Percentiles rank a stretch among this genome's conserved stretches.
Conservation (phyloP, 73 alveolate species). For the Symbiodinium natans region DNA sequence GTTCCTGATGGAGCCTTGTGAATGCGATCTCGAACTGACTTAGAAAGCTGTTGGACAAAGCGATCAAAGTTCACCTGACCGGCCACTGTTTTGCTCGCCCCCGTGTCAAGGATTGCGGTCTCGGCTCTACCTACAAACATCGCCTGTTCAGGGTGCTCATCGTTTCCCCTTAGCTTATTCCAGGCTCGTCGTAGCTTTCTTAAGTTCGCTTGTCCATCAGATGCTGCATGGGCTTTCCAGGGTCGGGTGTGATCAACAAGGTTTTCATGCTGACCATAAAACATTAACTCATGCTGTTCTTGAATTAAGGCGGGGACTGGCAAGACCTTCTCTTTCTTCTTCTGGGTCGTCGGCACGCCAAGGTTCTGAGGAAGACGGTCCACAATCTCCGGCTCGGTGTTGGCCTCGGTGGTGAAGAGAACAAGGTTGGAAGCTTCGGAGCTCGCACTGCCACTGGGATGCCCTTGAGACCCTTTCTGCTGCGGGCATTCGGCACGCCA, state of each 20-base stretch:
- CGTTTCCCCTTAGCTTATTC: too few species aligned
- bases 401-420: not conserved
- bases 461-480: too few species aligned
- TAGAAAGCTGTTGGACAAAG: conserved; percentile 7
- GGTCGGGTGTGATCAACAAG: too few species aligned
- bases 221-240: too few species aligned
- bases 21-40: not conserved
- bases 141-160: too few species aligned
- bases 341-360: too few species aligned
- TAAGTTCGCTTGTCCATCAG: too few species aligned
- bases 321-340: too few species aligned
- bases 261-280: too few species aligned
- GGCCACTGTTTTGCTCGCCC: conserved; percentile 9
- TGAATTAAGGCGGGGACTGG: too few species aligned
- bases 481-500: not conserved
- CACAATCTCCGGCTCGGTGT: not conserved
- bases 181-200: too few species aligned
- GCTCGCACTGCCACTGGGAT: not conserved
- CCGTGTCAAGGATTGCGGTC: conserved; percentile 23
- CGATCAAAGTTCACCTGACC: not conserved
- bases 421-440: not conserved
- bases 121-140: not conserved
- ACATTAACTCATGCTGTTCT: too few species aligned
- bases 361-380: not conserved
- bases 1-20: not conserved